A percentile compares a stretch with the other conserved stretches of the same genome.
These are phyloP conservation scores for Gaeumannomyces tritici DNA, from an alignment of 2,329 filamentous ascomycete species.

Conservation along the genomic window DNA sequence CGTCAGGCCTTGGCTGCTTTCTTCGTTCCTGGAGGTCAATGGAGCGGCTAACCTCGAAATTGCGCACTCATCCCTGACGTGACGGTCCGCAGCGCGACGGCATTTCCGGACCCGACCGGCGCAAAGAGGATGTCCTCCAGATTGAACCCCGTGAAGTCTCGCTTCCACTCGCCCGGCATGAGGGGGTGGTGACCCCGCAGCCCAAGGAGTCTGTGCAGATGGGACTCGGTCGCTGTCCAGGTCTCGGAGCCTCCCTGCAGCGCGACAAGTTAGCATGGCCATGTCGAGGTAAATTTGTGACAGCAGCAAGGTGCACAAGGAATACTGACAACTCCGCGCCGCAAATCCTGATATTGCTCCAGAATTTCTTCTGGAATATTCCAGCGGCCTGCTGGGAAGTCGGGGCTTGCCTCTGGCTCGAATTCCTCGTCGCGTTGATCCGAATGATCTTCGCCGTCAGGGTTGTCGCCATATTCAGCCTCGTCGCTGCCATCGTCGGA, in stretches of 20 bases:
- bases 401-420: background rate
- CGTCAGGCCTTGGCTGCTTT: background rate
- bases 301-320: too few species aligned
- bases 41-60: constrained; percentile 14
- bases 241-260: constrained; percentile 8
- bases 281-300: too few species aligned
- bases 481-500: background rate
- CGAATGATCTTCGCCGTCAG: background rate
- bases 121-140: constrained; percentile 22
- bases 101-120: constrained; percentile 11
- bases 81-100: constrained; percentile 15
- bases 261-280: too few species aligned
- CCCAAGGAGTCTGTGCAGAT: constrained; percentile 21
- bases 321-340: background rate
- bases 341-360: background rate
- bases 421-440: background rate
- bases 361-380: background rate
- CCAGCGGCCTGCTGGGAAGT: background rate
- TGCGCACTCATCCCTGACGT: constrained; percentile 13
- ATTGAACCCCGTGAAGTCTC: constrained; percentile 22
- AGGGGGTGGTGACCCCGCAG: constrained; percentile 24
- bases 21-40: background rate
- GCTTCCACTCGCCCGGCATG: constrained; percentile 20
- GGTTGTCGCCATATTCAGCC: background rate
- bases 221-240: constrained; percentile 21